These are phyloP conservation scores for Lentinula sp. DNA, from an alignment of 768 basidiomycete genomes.

Conservation along the genomic window DNA sequence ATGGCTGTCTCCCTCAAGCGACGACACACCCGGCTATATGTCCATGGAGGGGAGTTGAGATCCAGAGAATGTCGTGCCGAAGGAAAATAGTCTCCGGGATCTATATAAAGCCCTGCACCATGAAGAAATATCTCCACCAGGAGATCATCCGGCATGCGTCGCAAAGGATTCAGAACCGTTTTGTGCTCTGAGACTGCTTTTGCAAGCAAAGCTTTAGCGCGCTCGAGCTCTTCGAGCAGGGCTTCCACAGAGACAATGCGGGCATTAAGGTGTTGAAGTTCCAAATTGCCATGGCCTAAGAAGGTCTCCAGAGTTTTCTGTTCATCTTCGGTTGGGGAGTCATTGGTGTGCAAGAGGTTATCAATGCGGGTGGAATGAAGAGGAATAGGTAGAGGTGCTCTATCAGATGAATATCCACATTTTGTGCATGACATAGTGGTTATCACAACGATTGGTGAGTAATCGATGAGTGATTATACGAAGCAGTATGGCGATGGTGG, in stretches of 20 bases:
- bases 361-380: too few relatives aligned
- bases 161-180: neutral
- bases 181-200: neutral
- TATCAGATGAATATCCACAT: too few relatives aligned
- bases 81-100: neutral
- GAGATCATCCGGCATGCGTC: neutral
- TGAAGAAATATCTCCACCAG: neutral
- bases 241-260: neutral
- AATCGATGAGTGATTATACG: too few relatives aligned
- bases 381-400: too few relatives aligned
- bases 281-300: neutral
- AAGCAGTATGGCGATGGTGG: too few relatives aligned
- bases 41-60: neutral
- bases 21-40: neutral
- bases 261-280: neutral
- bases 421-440: too few relatives aligned
- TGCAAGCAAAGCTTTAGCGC: too few relatives aligned
- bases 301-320: too few relatives aligned
- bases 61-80: neutral
- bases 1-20: neutral
- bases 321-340: too few relatives aligned
- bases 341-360: too few relatives aligned
- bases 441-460: too few relatives aligned
- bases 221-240: neutral
- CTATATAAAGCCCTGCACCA: neutral